Percentiles rank a stretch among this genome's conserved stretches.
These are phyloP conservation scores for Lyophyllum semitale DNA, from an alignment of 768 basidiomycete species.

Conservation along the genomic window DNA sequence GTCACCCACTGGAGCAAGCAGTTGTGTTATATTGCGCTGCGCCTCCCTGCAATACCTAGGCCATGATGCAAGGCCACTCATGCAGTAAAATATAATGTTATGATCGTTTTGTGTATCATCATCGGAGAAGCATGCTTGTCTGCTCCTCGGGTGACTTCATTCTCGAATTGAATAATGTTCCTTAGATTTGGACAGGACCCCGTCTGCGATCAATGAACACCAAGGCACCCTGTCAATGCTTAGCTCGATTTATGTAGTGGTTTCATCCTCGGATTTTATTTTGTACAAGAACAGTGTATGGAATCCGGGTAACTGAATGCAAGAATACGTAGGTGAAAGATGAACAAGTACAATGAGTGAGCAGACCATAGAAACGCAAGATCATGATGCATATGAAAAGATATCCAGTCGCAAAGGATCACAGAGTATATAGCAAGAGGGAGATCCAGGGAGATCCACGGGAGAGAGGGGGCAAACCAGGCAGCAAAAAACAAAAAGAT, in stretches of 20 bases:
- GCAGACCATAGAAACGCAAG: background rate
- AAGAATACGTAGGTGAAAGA: background rate
- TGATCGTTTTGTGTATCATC: no score
- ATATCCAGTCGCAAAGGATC: background rate
- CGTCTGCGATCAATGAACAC: no score
- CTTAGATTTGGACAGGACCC: no score
- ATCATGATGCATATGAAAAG: background rate
- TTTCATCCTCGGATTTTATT: background rate
- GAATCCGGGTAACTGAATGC: background rate
- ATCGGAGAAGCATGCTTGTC: no score
- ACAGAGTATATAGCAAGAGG: background rate
- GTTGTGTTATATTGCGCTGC: no score
- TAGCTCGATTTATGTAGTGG: background rate
- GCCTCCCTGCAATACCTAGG: no score
- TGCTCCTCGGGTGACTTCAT: no score
- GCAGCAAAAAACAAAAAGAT: background rate
- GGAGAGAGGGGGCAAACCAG: background rate
- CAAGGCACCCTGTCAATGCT: no score
- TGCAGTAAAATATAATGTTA: no score
- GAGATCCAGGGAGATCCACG: background rate
- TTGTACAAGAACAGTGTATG: conserved; percentile 1
- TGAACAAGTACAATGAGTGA: background rate
- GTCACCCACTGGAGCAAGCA: no score
- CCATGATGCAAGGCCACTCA: no score
- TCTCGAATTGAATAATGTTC: no score